Conservation (phyloP, 768 basidiomycete species). For the Suillus cothurnatus region DNA sequence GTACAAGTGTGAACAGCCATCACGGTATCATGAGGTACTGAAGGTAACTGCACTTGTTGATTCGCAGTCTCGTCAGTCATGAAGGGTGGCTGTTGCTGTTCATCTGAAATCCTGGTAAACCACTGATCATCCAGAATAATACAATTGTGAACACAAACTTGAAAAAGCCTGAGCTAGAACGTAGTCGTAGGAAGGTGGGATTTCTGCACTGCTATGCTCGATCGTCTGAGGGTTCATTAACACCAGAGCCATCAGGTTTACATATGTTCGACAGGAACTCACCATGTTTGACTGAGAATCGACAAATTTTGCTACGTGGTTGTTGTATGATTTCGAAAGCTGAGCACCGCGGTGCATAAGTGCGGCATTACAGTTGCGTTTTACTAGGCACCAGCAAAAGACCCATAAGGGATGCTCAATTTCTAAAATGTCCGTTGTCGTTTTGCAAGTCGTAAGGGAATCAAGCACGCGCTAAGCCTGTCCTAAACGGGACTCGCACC, state of each 20-base stretch:
- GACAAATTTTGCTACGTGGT: too few relatives aligned
- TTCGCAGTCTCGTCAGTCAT: conserved; percentile 18
- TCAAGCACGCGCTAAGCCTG: too few relatives aligned
- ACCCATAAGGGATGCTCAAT: too few relatives aligned
- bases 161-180: conserved; percentile 29
- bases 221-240: background rate
- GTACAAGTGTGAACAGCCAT: conserved; percentile 21
- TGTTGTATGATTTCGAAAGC: too few relatives aligned
- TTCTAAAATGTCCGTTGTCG: too few relatives aligned
- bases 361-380: too few relatives aligned
- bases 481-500: too few relatives aligned
- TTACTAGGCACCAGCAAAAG: too few relatives aligned
- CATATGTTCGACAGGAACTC: background rate
- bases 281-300: too few relatives aligned
- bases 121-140: background rate
- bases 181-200: conserved; percentile 53
- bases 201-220: conserved; percentile 29
- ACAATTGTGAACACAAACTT: conserved; percentile 25
- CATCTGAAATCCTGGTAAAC: conserved; percentile 14
- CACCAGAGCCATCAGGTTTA: background rate
- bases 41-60: conserved; percentile 9
- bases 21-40: conserved; percentile 17
- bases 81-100: background rate
- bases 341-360: conserved; percentile 27
- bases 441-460: too few relatives aligned